Percentiles rank a stretch among this genome's conserved stretches.
Conservation (phyloP, 2,329 filamentous ascomycete species). For the Tolypocladium tropicale region DNA sequence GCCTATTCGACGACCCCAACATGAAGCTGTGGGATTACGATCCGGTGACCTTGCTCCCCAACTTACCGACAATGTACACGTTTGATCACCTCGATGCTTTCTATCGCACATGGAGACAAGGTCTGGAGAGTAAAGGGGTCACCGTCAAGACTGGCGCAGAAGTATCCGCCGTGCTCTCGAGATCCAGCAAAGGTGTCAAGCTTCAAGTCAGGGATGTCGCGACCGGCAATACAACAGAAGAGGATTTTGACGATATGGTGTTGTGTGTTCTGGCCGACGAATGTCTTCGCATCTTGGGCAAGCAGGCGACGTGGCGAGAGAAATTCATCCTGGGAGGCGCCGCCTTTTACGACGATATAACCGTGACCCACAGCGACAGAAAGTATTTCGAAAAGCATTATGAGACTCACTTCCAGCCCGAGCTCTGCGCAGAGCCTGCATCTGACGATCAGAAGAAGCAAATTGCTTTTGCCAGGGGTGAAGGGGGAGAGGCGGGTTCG, state of each 20-base stretch:
- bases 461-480: conserved; percentile 29
- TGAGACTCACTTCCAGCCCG: conserved; percentile 46
- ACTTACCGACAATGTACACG: conserved; percentile 55
- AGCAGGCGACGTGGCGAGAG: conserved; percentile 49
- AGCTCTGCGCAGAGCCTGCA: conserved; percentile 39
- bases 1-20: conserved; percentile 46
- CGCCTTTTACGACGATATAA: conserved; percentile 60
- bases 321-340: conserved; percentile 59
- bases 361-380: conserved; percentile 56
- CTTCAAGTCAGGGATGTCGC: conserved; percentile 39
- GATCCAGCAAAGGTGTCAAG: conserved; percentile 39
- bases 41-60: conserved; percentile 41
- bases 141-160: conserved; percentile 46
- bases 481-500: conserved; percentile 28
- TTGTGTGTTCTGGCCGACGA: conserved; percentile 57
- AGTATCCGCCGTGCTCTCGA: conserved; percentile 38
- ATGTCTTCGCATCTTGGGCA: conserved; percentile 48
- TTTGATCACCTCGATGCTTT: conserved; percentile 54
- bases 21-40: conserved; percentile 53
- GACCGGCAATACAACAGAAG: conserved; percentile 39
- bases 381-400: conserved; percentile 60
- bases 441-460: conserved; percentile 26
- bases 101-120: conserved; percentile 48
- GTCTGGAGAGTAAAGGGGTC: conserved; percentile 43
- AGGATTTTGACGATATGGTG: conserved; percentile 56